Evolutionary conservation across 768 basidiomycete genomes (phyloP), one percentile per base, ranked within the genome.

Genomic region (Russula foetens): DNA sequence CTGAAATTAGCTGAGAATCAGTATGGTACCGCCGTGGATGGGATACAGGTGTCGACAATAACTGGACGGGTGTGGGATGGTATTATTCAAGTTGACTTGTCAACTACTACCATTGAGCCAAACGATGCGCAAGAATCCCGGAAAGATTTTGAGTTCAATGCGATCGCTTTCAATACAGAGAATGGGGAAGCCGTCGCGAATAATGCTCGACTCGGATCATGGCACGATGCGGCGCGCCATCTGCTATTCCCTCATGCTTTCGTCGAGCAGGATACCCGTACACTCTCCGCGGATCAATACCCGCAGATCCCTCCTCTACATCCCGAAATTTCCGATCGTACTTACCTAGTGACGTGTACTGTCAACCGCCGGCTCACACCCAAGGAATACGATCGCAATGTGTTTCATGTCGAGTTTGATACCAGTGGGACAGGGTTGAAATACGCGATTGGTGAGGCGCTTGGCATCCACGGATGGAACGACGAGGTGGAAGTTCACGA

Each of bases 391-490:
- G 90, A 98, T 73, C 91, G 97, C 67, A 98, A 99, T 74, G 94
- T 99, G 33, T 98, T 98, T 80, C 97, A 99, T 75, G 81, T 99
- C 66, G 97, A 98, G 76, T 95, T 99, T 70, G 85, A 94, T 71
- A 92, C 91, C 3, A 76, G 82, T 28, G 90, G 91, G 33, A 99
- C 97, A 24, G 94, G 94, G 9, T 80, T 99, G 63, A 92, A 88
- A 74, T 99, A 99, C 73, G 85, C 84, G 38, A 92, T 98, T 58
- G 97, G 97, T 58, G 97, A 98, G 74, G 97, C 97, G 14, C 84
- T 99, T 43, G 97, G 95, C 46, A 79, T 98, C 45, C 94, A 99
- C 71, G 97, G 97, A 7, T 98, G 95, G 94, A 98, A 99, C 72
- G 94, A 98, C 69, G 82, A 82, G 44, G 74, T 80, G 54, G 96